Evolutionary conservation across 2,329 filamentous ascomycete species (phyloP).

Genomic region (Penicillium sp.): DNA sequence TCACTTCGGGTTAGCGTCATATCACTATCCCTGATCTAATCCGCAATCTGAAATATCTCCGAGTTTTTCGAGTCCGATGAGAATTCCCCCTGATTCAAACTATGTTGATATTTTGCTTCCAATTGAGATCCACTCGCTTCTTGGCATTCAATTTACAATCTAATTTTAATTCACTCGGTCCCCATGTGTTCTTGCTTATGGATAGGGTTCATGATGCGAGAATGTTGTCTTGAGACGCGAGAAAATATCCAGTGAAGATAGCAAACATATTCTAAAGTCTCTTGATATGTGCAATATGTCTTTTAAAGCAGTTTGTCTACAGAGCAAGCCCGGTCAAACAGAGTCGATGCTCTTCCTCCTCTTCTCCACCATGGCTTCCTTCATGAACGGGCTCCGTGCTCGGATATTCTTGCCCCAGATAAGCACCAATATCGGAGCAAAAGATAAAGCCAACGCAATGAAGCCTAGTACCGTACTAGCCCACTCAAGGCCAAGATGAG

Average conservation of each 20-base stretch:
- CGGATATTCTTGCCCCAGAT: constrained; percentile 41
- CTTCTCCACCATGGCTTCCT: constrained; percentile 28
- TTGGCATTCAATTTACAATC: not conserved
- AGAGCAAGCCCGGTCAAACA: constrained; percentile 9
- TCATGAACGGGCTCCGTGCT: constrained; percentile 28
- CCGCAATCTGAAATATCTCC: constrained; percentile 26
- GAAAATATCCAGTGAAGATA: not conserved
- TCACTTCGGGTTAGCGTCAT: constrained; percentile 14
- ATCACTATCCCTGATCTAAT: constrained; percentile 14
- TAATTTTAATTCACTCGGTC: not conserved
- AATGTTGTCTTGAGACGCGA: not conserved
- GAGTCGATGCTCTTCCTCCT: constrained; percentile 24
- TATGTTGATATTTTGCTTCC: constrained; percentile 12
- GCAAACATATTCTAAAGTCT: not conserved
- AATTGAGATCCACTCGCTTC: constrained; percentile 4
- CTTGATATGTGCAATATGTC: not conserved
- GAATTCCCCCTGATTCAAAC: constrained; percentile 14
- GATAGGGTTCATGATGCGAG: not conserved
- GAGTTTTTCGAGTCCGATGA: not conserved
- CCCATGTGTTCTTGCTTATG: not conserved
- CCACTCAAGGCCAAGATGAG: constrained; percentile 42
- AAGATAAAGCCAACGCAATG: constrained; percentile 36
- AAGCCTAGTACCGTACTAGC: constrained; percentile 45
- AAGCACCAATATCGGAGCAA: constrained; percentile 41
- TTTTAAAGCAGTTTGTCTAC: not conserved